Conservation (phyloP, 768 basidiomycete genomes). For the Vararia minispora region DNA sequence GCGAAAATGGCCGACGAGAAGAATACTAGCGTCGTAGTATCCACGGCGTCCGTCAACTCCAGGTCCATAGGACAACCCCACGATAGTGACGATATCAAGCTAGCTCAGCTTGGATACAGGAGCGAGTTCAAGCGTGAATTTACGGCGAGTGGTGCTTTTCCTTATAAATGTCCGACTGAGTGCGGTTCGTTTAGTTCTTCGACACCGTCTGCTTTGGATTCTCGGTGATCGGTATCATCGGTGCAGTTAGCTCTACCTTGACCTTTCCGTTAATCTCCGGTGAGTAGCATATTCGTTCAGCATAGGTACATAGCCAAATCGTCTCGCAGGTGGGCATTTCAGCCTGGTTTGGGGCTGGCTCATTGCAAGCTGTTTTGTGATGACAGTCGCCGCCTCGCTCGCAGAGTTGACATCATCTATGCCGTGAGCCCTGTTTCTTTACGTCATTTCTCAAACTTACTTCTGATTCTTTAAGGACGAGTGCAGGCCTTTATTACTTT, state of each 20-base stretch:
- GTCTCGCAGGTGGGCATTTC: constrained; percentile 46
- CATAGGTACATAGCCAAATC: not conserved
- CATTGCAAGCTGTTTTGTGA: constrained; percentile 54
- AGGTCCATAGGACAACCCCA: no score
- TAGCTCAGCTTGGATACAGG: constrained; percentile 57
- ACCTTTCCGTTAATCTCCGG: constrained; percentile 50
- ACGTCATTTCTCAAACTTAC: no score
- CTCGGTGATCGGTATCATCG: constrained; percentile 59
- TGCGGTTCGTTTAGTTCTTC: constrained; percentile 26
- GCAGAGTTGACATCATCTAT: constrained; percentile 61
- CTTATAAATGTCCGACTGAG: not conserved
- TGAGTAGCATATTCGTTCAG: constrained; percentile 16
- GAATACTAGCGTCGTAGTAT: no score
- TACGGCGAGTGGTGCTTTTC: constrained; percentile 29
- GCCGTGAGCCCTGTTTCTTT: no score
- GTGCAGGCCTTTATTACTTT: constrained; percentile 67
- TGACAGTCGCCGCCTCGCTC: constrained; percentile 56
- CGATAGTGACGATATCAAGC: constrained; percentile 45
- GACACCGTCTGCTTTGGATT: constrained; percentile 55
- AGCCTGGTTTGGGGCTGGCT: constrained; percentile 73
- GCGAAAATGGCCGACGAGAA: no score
- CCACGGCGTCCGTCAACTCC: no score
- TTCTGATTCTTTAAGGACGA: constrained; percentile 35
- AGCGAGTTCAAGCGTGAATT: constrained; percentile 64
- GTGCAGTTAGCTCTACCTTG: constrained; percentile 52